phyloP scores from a whole-genome alignment of 176 grass and related monocot species.

The Bolboschoenus planiculmis region DNA sequence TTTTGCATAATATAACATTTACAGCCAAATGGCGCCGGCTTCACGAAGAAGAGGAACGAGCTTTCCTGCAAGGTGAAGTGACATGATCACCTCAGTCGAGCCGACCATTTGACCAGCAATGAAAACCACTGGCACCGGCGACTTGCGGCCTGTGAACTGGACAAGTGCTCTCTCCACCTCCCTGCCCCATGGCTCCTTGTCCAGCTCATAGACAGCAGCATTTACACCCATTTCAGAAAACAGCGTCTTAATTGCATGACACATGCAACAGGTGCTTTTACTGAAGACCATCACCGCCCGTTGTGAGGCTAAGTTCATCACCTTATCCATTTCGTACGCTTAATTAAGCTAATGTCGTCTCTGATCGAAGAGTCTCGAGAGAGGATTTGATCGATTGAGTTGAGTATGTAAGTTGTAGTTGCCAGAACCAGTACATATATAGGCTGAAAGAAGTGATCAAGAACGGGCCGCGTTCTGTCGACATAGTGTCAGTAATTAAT shows the following conservation, averaged over 20 bases:
- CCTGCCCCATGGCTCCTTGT: constrained; percentile 38
- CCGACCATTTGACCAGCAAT: constrained; percentile 31
- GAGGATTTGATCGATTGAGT: not conserved
- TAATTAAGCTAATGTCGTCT: not conserved
- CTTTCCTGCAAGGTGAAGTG: constrained; percentile 32
- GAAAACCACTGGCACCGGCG: constrained; percentile 33
- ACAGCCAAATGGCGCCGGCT: constrained; percentile 35
- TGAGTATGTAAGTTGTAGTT: not conserved
- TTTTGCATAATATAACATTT: not conserved
- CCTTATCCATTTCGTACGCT: constrained; percentile 39
- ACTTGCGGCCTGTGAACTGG: constrained; percentile 28
- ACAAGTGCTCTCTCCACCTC: constrained; percentile 55
- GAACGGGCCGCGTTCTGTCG: not conserved
- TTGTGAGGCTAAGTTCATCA: constrained; percentile 50
- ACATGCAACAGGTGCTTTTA: constrained; percentile 51
- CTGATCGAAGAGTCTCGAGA: not conserved
- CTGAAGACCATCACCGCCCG: constrained; percentile 61
- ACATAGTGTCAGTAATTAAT: not conserved
- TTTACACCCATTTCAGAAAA: constrained; percentile 41
- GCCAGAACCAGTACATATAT: not conserved
- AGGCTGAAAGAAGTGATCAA: not conserved
- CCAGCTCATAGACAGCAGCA: constrained; percentile 46
- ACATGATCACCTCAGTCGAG: constrained; percentile 28
- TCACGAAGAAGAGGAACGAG: constrained; percentile 26
- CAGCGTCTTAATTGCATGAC: constrained; percentile 47